A percentile compares a stretch with the other conserved stretches of the same genome.
Evolutionary conservation across 2,329 filamentous ascomycete genomes (phyloP).

Genomic region (Pyricularia pennisetigena): DNA sequence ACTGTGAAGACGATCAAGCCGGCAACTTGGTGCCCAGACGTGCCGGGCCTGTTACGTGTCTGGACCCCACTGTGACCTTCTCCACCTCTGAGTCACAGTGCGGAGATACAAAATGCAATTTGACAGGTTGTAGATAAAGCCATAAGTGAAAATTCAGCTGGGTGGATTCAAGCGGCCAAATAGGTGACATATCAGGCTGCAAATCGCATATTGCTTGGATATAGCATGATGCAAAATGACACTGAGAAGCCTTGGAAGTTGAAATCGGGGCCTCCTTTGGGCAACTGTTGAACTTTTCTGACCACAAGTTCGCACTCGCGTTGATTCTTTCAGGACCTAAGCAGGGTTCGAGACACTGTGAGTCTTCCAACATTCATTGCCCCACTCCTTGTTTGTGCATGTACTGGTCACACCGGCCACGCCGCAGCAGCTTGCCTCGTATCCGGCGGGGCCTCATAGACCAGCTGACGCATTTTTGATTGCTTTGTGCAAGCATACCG

Average conservation of each 20-base stretch:
- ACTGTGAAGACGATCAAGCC: neutral
- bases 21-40: neutral
- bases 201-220: neutral
- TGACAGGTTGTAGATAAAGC: neutral
- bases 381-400: conserved; percentile 1
- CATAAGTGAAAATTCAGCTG: neutral
- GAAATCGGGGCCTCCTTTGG: neutral
- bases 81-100: neutral
- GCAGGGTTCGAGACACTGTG: neutral
- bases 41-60: neutral
- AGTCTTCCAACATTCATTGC: neutral
- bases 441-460: neutral
- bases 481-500: neutral
- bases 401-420: conserved; percentile 1
- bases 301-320: neutral
- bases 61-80: neutral
- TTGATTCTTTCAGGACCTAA: neutral
- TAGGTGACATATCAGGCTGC: neutral
- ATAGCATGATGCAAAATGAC: neutral
- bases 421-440: conserved; percentile 1
- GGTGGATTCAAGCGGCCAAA: neutral
- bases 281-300: neutral
- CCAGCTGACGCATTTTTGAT: conserved; percentile 1
- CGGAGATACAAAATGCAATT: neutral
- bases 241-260: neutral